Percentiles rank a stretch among this genome's conserved stretches.
phyloP scores from a whole-genome alignment of 2,329 filamentous ascomycete genomes.

The Neoarthrinium moseri region DNA sequence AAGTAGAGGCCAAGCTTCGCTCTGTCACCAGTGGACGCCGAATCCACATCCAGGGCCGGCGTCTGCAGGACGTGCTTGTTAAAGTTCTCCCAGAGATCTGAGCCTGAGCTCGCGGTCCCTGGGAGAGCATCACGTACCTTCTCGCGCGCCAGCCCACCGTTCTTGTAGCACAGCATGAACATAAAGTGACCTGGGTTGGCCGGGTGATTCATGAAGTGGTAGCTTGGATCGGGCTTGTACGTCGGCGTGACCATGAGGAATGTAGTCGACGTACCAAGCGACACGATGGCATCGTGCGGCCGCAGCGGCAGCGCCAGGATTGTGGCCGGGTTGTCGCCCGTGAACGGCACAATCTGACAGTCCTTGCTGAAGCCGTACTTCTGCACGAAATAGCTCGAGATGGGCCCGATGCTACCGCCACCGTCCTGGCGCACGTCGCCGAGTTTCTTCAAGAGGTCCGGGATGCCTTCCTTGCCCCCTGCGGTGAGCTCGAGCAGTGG shows the following conservation, averaged over 20 bases:
- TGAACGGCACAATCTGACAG: constrained; percentile 82
- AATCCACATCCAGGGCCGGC: constrained; percentile 65
- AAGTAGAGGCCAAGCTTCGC: constrained; percentile 94
- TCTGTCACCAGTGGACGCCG: constrained; percentile 43
- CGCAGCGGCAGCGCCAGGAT: constrained; percentile 88
- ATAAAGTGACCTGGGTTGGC: constrained; percentile 90
- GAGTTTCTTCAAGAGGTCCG: constrained; percentile 72
- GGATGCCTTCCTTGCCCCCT: constrained; percentile 56
- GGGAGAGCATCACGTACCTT: constrained; percentile 82
- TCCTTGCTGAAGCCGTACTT: constrained; percentile 75
- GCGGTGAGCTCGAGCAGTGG: constrained; percentile 73
- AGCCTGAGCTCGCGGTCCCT: constrained; percentile 32
- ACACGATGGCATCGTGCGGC: constrained; percentile 89
- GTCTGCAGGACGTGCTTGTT: constrained; percentile 70
- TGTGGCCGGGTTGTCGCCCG: constrained; percentile 93
- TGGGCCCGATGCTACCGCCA: constrained; percentile 71
- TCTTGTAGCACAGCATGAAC: constrained; percentile 99
- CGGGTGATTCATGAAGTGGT: constrained; percentile 98
- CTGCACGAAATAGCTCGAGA: constrained; percentile 75
- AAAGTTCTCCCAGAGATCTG: constrained; percentile 74
- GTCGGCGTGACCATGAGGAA: constrained; percentile 96
- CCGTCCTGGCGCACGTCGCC: constrained; percentile 79
- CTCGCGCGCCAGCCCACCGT: constrained; percentile 90
- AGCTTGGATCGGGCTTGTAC: constrained; percentile 85
- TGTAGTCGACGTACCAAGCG: constrained; percentile 90